Conservation (phyloP, 2,329 filamentous ascomycete species). For the Botryosphaeria dothidea region DNA sequence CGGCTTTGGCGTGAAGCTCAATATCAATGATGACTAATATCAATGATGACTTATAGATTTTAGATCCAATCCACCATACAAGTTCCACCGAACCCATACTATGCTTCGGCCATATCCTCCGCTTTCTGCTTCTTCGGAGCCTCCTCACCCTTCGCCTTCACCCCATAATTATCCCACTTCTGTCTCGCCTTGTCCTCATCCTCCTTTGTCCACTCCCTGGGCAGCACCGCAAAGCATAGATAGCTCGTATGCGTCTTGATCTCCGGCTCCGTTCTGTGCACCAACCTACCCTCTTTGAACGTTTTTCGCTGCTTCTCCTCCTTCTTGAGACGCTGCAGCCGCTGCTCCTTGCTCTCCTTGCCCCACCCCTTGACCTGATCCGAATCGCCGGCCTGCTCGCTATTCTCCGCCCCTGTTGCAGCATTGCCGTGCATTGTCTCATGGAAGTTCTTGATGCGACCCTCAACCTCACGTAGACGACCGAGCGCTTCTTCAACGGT, state of each 20-base stretch:
- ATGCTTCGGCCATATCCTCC: too few relatives aligned
- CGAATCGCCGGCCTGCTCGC: slow-evolving; percentile 28
- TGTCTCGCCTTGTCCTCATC: slow-evolving; percentile 70
- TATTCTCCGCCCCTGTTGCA: slow-evolving; percentile 37
- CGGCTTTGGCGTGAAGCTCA: too few relatives aligned
- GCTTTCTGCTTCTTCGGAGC: not conserved
- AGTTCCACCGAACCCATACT: too few relatives aligned
- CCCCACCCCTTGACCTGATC: slow-evolving; percentile 24
- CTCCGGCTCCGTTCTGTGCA: slow-evolving; percentile 82
- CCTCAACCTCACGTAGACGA: slow-evolving; percentile 72
- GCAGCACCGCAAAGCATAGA: slow-evolving; percentile 86
- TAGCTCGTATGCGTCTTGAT: slow-evolving; percentile 98
- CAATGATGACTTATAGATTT: too few relatives aligned
- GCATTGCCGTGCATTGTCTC: slow-evolving; percentile 43
- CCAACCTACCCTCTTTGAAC: slow-evolving; percentile 69
- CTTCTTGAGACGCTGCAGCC: slow-evolving; percentile 33
- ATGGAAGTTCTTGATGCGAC: slow-evolving; percentile 67
- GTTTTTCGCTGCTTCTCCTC: slow-evolving; percentile 50
- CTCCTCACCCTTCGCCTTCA: not conserved
- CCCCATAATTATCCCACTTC: slow-evolving; percentile 16
- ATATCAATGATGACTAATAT: too few relatives aligned
- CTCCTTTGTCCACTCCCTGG: slow-evolving; percentile 79
- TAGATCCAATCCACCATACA: too few relatives aligned
- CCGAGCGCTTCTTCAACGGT: slow-evolving; percentile 78
- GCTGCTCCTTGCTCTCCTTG: slow-evolving; percentile 25